Evolutionary conservation across 306 rosid genomes (phyloP).

Genomic region (Ceratonia siliqua): DNA sequence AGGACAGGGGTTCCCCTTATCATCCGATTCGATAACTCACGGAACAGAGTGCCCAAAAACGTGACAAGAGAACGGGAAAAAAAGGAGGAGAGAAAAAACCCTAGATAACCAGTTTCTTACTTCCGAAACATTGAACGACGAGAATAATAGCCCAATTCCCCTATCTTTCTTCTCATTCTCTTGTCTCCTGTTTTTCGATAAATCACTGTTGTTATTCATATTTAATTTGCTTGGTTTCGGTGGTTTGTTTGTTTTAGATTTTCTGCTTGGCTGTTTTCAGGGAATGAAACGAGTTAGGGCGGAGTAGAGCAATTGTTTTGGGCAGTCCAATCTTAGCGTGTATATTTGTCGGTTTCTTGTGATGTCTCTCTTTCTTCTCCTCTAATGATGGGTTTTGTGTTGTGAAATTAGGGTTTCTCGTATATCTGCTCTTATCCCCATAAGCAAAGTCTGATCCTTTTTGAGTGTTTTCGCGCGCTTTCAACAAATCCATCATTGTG

Average conservation of each 20-base stretch:
- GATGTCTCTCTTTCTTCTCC: constrained; percentile 36
- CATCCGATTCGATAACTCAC: background rate
- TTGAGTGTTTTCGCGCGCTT: background rate
- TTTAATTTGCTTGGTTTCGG: constrained; percentile 13
- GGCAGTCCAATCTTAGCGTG: constrained; percentile 27
- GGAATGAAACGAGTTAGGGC: constrained; percentile 21
- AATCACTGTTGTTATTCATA: background rate
- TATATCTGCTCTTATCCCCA: constrained; percentile 22
- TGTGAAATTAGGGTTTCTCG: constrained; percentile 79
- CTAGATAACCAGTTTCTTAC: constrained; percentile 30
- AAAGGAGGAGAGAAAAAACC: constrained; percentile 29
- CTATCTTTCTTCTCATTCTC: background rate
- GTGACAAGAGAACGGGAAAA: background rate
- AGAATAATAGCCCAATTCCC: background rate
- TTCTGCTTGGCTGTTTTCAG: constrained; percentile 54
- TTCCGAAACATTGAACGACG: background rate
- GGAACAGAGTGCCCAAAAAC: constrained; percentile 6
- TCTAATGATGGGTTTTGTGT: constrained; percentile 53
- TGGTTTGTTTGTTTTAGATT: constrained; percentile 24
- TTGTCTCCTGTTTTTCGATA: constrained; percentile 16
- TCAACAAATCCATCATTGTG: constrained; percentile 45
- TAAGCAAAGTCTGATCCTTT: constrained; percentile 26
- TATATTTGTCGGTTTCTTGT: constrained; percentile 20
- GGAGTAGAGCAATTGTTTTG: constrained; percentile 29
- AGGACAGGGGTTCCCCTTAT: too few species aligned